Conservation (phyloP, 106 monocot species). For the Acorus gramineus region DNA sequence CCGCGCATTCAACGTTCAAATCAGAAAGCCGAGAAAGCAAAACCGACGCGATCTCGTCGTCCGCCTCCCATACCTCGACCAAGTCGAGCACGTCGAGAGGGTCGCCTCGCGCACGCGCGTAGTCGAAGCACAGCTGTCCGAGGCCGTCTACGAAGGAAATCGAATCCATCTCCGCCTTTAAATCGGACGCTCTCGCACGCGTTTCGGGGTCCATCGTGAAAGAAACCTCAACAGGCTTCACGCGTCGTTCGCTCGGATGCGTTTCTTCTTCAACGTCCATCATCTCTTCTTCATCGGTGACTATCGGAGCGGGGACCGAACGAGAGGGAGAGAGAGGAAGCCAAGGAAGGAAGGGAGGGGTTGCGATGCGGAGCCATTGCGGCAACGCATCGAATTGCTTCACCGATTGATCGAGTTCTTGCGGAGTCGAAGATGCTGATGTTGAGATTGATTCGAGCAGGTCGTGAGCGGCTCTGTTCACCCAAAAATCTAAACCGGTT, state of each 20-base stretch:
- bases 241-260: not conserved
- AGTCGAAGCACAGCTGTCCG: constrained; percentile 35
- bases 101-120: constrained; percentile 11
- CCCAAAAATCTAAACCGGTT: constrained; percentile 37
- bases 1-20: not conserved
- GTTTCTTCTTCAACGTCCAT: constrained; percentile 3
- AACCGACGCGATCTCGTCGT: constrained; percentile 48
- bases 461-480: constrained; percentile 40
- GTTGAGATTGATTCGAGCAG: constrained; percentile 53
- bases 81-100: constrained; percentile 25
- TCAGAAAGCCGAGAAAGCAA: constrained; percentile 34
- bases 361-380: constrained; percentile 33
- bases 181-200: constrained; percentile 15
- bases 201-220: constrained; percentile 16
- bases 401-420: not conserved
- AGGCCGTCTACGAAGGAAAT: constrained; percentile 20
- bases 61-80: constrained; percentile 61
- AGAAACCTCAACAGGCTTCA: constrained; percentile 6
- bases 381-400: constrained; percentile 40
- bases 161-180: constrained; percentile 30
- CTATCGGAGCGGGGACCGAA: not conserved
- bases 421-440: not conserved
- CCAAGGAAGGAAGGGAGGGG: constrained; percentile 45
- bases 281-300: not conserved
- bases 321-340: constrained; percentile 34